phyloP scores from a whole-genome alignment of 176 grass and related monocot species.

The Metroxylon sagu region DNA sequence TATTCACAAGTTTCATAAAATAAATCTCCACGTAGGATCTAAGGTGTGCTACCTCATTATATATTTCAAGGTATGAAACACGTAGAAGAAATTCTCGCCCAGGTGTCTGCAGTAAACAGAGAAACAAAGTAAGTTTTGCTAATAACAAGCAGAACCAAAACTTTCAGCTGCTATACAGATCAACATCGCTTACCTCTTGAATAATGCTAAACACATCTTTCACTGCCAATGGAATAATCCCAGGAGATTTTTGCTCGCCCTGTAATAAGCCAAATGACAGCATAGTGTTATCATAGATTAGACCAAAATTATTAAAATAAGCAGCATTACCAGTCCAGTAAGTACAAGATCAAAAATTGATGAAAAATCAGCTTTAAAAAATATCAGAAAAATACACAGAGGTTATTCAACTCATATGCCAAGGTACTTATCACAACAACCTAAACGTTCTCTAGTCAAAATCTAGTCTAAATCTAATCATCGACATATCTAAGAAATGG shows the following conservation, averaged over 20 bases:
- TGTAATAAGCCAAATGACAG: slow-evolving; percentile 22
- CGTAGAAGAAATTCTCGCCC: slow-evolving; percentile 97
- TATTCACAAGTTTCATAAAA: background rate
- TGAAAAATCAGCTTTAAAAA: too few species aligned
- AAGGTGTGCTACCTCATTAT: slow-evolving; percentile 76
- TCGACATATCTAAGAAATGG: too few species aligned
- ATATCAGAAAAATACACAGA: too few species aligned
- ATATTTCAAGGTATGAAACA: slow-evolving; percentile 99
- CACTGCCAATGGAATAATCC: slow-evolving; percentile 92
- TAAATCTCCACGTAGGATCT: background rate
- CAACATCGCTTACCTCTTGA: slow-evolving; percentile 69
- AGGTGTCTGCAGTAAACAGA: slow-evolving; percentile 60
- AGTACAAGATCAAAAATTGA: too few species aligned
- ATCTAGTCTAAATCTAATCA: too few species aligned
- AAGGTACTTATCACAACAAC: too few species aligned
- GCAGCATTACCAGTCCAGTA: too few species aligned
- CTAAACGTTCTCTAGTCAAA: too few species aligned
- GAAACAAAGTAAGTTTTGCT: background rate
- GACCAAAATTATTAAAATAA: too few species aligned
- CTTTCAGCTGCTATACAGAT: background rate
- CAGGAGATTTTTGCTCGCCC: slow-evolving; percentile 98
- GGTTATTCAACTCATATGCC: too few species aligned
- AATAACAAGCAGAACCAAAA: background rate
- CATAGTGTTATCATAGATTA: background rate
- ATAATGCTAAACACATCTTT: slow-evolving; percentile 99